Evolutionary conservation across 768 basidiomycete species (phyloP).

Genomic region (Boletus edulis): DNA sequence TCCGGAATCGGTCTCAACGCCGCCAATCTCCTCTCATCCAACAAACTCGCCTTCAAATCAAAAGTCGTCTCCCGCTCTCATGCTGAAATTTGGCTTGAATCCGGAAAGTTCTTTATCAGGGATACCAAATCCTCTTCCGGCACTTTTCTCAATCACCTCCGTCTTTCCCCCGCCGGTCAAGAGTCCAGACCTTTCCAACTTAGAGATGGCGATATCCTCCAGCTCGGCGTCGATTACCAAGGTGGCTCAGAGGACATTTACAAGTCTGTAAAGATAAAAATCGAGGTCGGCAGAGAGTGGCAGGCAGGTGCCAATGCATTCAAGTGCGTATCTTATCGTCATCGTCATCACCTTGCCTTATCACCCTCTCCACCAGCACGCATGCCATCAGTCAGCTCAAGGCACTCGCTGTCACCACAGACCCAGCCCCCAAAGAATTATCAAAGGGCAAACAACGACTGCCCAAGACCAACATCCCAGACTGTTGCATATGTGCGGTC

Average conservation of each 20-base stretch:
- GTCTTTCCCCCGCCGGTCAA: slow-evolving; percentile 79
- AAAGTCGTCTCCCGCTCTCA: slow-evolving; percentile 95
- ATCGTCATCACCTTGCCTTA: background rate
- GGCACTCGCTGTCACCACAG: slow-evolving; percentile 50
- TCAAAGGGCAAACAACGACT: slow-evolving; percentile 25
- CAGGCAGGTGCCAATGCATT: slow-evolving; percentile 86
- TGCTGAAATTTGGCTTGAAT: slow-evolving; percentile 89
- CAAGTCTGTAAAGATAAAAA: slow-evolving; percentile 92
- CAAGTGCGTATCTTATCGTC: slow-evolving; percentile 45
- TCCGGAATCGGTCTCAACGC: slow-evolving; percentile 64
- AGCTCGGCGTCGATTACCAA: slow-evolving; percentile 97
- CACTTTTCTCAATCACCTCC: slow-evolving; percentile 93
- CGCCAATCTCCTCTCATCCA: slow-evolving; percentile 65
- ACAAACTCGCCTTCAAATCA: slow-evolving; percentile 90
- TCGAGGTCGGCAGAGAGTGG: slow-evolving; percentile 92
- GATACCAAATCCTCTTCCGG: slow-evolving; percentile 91
- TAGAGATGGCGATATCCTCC: slow-evolving; percentile 92
- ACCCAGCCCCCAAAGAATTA: slow-evolving; percentile 12
- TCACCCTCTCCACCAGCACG: slow-evolving; percentile 41
- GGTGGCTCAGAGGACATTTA: slow-evolving; percentile 97
- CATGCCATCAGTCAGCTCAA: slow-evolving; percentile 80
- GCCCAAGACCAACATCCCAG: slow-evolving; percentile 53
- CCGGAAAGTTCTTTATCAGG: slow-evolving; percentile 74
- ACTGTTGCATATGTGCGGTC: slow-evolving; percentile 90
- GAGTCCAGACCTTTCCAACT: slow-evolving; percentile 77